A percentile compares a stretch with the other conserved stretches of the same genome.
phyloP scores from a whole-genome alignment of 495 filamentous ascomycete species.

The Aspergillus steynii region DNA sequence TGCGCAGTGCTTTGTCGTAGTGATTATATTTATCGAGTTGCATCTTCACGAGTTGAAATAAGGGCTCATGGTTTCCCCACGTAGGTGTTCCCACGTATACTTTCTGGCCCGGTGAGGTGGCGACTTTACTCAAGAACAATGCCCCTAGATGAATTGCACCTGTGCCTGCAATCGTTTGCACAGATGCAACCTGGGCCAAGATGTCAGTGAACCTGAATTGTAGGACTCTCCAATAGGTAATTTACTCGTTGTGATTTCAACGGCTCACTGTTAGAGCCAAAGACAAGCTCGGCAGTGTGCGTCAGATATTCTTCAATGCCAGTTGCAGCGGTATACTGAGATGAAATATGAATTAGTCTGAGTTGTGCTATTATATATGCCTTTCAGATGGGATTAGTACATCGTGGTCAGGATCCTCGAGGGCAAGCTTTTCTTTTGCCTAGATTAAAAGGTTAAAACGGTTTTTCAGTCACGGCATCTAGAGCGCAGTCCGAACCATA shows the following conservation, averaged over 20 bases:
- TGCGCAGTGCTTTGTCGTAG: constrained; percentile 8
- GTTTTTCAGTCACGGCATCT: not conserved
- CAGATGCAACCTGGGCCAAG: not conserved
- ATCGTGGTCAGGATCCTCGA: not conserved
- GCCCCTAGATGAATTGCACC: constrained; percentile 78
- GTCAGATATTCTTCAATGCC: not conserved
- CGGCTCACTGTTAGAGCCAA: not conserved
- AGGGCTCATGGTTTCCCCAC: constrained; percentile 27
- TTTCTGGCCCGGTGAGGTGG: constrained; percentile 5
- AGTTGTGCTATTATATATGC: not conserved
- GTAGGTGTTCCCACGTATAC: constrained; percentile 26
- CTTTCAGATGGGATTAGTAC: not conserved
- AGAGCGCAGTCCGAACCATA: not conserved
- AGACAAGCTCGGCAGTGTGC: not conserved
- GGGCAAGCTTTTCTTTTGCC: not conserved
- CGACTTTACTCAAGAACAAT: constrained; percentile 58
- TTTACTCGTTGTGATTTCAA: not conserved
- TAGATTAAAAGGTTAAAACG: not conserved
- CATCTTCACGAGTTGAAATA: constrained; percentile 17
- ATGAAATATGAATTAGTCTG: not conserved
- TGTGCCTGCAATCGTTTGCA: constrained; percentile 78
- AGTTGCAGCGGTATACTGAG: not conserved
- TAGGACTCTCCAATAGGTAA: not conserved
- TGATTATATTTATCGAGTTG: constrained; percentile 27
- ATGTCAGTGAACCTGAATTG: not conserved